Evolutionary conservation across 176 grass and related monocot genomes (phyloP).

Genomic region (Echinochloa phyllopogon): DNA sequence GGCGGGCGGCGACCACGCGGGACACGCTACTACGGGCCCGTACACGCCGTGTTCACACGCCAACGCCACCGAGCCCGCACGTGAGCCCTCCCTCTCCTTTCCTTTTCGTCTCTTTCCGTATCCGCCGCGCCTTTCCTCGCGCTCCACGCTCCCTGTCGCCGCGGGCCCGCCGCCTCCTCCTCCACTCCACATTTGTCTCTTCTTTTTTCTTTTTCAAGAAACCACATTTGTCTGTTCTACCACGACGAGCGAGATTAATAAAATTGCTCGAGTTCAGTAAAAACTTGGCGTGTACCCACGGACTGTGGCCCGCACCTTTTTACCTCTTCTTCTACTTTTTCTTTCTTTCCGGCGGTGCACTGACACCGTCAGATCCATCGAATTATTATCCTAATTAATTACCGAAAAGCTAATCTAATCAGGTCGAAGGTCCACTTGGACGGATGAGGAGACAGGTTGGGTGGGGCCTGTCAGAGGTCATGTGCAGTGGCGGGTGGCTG

Average conservation of each 20-base stretch:
- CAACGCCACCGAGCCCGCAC: background rate
- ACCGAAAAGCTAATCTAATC: background rate
- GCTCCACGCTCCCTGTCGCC: background rate
- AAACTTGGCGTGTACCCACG: background rate
- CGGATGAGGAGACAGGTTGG: slow-evolving; percentile 3
- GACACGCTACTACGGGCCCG: background rate
- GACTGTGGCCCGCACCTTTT: background rate
- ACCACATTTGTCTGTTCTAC: background rate
- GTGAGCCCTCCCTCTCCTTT: background rate
- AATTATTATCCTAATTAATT: background rate
- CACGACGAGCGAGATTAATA: background rate
- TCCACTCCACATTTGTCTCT: background rate
- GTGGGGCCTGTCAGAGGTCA: slow-evolving; percentile 7
- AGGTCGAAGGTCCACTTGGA: background rate
- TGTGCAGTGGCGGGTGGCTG: background rate
- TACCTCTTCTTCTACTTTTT: background rate
- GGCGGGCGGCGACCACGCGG: slow-evolving; percentile 7
- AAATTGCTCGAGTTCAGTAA: background rate
- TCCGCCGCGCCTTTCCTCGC: background rate
- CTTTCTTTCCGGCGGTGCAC: background rate
- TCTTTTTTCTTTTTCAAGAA: background rate
- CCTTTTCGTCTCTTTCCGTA: background rate
- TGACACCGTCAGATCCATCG: background rate
- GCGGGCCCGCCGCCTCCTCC: background rate
- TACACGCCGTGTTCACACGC: slow-evolving; percentile 1